phyloP scores from a whole-genome alignment of 2,329 filamentous ascomycete species.

The Beauveria sp. region DNA sequence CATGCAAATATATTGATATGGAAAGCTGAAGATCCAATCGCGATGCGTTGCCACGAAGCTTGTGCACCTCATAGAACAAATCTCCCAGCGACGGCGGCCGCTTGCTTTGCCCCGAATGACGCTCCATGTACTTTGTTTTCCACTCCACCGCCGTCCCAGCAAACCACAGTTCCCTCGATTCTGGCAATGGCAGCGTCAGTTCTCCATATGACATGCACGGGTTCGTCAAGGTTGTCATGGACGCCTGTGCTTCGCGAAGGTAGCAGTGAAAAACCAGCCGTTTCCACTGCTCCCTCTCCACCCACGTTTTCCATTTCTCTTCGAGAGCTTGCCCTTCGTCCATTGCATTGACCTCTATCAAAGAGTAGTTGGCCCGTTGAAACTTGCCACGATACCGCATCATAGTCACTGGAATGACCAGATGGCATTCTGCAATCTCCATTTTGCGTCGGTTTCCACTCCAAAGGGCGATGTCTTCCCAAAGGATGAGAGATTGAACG shows the following conservation, averaged over 20 bases:
- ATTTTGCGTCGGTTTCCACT: constrained; percentile 48
- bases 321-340: constrained; percentile 52
- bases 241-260: constrained; percentile 57
- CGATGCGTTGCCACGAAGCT: constrained; percentile 39
- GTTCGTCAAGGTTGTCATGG: constrained; percentile 58
- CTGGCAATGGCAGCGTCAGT: constrained; percentile 57
- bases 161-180: constrained; percentile 55
- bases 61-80: constrained; percentile 47
- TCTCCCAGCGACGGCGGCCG: constrained; percentile 46
- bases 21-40: constrained; percentile 50
- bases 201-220: constrained; percentile 63
- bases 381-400: constrained; percentile 52
- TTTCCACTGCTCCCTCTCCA: constrained; percentile 58
- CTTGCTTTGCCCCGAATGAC: constrained; percentile 29
- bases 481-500: constrained; percentile 41
- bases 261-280: constrained; percentile 59
- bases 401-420: constrained; percentile 40
- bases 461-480: constrained; percentile 45
- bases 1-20: constrained; percentile 54
- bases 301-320: constrained; percentile 59
- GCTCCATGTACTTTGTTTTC: constrained; percentile 50
- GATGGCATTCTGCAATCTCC: constrained; percentile 47
- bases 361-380: constrained; percentile 45
- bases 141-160: constrained; percentile 56
- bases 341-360: constrained; percentile 40